Conservation (phyloP, 495 filamentous ascomycete genomes). For the Tuber borchii region DNA sequence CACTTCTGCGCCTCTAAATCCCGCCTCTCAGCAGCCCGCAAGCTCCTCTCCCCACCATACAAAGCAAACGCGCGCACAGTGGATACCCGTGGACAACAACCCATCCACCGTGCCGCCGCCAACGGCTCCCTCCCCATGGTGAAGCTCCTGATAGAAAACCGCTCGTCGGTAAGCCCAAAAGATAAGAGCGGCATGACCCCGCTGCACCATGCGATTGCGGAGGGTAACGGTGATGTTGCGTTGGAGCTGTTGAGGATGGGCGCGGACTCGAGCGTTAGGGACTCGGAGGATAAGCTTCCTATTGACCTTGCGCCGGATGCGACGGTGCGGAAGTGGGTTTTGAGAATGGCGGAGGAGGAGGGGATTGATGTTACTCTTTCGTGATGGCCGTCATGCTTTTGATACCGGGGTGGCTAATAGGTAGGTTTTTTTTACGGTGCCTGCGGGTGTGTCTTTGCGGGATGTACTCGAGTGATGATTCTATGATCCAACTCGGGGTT, state of each 20-base stretch:
- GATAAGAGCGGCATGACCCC: conserved; percentile 78
- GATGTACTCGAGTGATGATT: neutral
- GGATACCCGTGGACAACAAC: conserved; percentile 77
- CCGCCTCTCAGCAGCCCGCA: conserved; percentile 72
- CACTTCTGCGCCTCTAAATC: conserved; percentile 89
- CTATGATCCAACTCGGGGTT: neutral
- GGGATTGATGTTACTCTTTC: conserved; percentile 57
- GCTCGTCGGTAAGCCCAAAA: conserved; percentile 78
- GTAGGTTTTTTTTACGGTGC: neutral
- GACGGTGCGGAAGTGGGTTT: conserved; percentile 67
- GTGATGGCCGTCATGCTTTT: neutral
- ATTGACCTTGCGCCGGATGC: conserved; percentile 79
- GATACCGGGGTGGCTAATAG: neutral
- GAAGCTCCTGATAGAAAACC: conserved; percentile 67
- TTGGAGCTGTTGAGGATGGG: conserved; percentile 74
- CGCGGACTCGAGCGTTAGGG: conserved; percentile 72
- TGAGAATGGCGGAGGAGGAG: conserved; percentile 73
- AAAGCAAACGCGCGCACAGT: conserved; percentile 73
- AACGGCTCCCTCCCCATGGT: conserved; percentile 81
- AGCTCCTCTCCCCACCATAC: conserved; percentile 62
- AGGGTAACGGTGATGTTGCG: conserved; percentile 88
- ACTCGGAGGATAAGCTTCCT: conserved; percentile 63
- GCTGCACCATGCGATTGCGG: conserved; percentile 86
- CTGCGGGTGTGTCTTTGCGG: neutral
- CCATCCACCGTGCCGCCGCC: conserved; percentile 85